These are phyloP conservation scores for Poterioochromonas sp. DNA, from an alignment of 352 stramenopile genomes.

Conservation along the genomic window DNA sequence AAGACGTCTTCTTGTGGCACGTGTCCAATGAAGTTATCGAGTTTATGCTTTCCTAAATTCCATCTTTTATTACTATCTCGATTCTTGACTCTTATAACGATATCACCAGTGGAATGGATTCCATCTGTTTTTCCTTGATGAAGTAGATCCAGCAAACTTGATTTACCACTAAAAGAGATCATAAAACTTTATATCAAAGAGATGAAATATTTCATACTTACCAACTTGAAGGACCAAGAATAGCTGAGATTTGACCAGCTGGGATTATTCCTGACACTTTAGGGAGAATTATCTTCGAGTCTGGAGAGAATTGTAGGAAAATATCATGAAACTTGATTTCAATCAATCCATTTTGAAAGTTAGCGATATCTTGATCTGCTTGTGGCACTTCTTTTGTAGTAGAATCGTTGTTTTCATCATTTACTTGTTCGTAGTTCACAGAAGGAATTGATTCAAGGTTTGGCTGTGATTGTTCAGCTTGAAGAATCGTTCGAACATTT, in stretches of 20 bases:
- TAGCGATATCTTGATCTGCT: not conserved
- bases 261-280: not conserved
- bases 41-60: not conserved
- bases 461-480: too few species aligned
- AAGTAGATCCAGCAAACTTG: not conserved
- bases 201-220: not conserved
- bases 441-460: not conserved
- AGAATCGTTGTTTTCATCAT: too few species aligned
- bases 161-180: not conserved
- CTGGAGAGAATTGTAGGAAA: not conserved
- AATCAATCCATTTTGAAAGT: not conserved
- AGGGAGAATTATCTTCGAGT: not conserved
- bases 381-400: not conserved
- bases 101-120: not conserved
- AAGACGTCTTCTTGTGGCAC: slow-evolving; percentile 28
- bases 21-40: not conserved
- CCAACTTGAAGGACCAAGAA: not conserved
- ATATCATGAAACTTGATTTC: not conserved
- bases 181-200: not conserved
- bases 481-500: not conserved
- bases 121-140: not conserved
- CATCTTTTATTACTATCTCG: not conserved
- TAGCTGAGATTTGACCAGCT: not conserved
- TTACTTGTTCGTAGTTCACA: not conserved
- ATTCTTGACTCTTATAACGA: not conserved